Conservation (phyloP, 163 green algal genomes). For the Chlamydomonas reinhardtii region DNA sequence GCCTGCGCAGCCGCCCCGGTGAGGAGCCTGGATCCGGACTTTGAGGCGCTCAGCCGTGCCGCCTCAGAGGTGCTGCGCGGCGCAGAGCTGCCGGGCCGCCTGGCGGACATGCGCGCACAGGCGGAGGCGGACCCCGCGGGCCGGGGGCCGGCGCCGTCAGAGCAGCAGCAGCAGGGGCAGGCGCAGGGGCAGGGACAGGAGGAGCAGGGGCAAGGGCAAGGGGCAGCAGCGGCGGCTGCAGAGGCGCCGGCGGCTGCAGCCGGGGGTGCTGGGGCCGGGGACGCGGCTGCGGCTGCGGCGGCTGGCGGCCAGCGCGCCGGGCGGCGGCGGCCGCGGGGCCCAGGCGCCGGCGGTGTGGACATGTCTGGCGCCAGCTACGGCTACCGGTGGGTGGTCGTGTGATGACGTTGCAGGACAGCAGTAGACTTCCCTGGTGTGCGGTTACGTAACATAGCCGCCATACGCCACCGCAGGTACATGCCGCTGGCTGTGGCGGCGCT, state of each 20-base stretch:
- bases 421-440: no score
- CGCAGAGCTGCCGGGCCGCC: background rate
- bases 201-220: background rate
- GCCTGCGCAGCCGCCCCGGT: background rate
- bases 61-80: background rate
- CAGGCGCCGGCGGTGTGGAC: background rate
- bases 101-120: constrained; percentile 7
- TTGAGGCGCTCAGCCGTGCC: constrained; percentile 23
- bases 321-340: no score
- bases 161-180: background rate
- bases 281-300: background rate
- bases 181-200: background rate
- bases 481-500: constrained; percentile 3
- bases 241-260: background rate
- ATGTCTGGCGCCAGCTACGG: background rate
- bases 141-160: background rate
- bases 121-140: constrained; percentile 30
- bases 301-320: background rate
- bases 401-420: no score
- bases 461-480: background rate
- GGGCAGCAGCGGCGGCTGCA: background rate
- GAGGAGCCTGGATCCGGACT: constrained; percentile 6
- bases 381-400: constrained; percentile 9
- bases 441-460: no score
- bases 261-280: background rate